A percentile compares a stretch with the other conserved stretches of the same genome.
Evolutionary conservation across 2,329 filamentous ascomycete genomes (phyloP).

Genomic region (Paradendryphiella salina): DNA sequence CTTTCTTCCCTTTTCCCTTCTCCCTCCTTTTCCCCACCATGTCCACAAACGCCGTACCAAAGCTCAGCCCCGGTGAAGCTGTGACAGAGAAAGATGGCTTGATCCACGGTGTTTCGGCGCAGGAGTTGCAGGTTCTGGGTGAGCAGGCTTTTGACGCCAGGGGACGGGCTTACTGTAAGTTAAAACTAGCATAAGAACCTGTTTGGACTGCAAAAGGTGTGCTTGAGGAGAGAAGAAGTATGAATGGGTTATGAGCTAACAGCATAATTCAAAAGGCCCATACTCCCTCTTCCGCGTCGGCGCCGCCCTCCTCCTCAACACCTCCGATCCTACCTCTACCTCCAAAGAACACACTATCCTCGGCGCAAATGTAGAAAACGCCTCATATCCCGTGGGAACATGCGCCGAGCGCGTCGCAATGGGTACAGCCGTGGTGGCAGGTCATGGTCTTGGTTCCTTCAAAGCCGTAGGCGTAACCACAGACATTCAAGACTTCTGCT

Average conservation of each 20-base stretch:
- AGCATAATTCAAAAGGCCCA: slow-evolving; percentile 57
- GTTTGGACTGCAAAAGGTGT: neutral
- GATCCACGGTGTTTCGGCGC: slow-evolving; percentile 58
- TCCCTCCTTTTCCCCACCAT: slow-evolving; percentile 37
- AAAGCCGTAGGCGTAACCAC: slow-evolving; percentile 84
- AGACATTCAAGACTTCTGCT: slow-evolving; percentile 60
- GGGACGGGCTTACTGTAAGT: slow-evolving; percentile 75
- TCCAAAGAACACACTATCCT: slow-evolving; percentile 57
- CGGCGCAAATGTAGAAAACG: slow-evolving; percentile 84
- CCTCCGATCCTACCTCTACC: slow-evolving; percentile 30
- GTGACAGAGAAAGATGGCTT: slow-evolving; percentile 47
- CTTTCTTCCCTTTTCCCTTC: slow-evolving; percentile 24
- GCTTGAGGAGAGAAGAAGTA: too few relatives aligned
- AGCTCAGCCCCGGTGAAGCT: slow-evolving; percentile 36
- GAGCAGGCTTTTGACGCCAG: slow-evolving; percentile 71
- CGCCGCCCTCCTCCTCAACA: slow-evolving; percentile 66
- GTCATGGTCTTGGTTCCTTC: slow-evolving; percentile 50
- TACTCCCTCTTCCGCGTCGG: slow-evolving; percentile 94
- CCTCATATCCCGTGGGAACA: slow-evolving; percentile 88
- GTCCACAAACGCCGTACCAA: slow-evolving; percentile 30
- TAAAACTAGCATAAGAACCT: neutral
- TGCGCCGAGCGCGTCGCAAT: slow-evolving; percentile 91
- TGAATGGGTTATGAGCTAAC: neutral
- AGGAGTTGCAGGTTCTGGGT: slow-evolving; percentile 68
- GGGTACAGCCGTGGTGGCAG: slow-evolving; percentile 71